Percentiles rank a stretch among this genome's conserved stretches.
These are phyloP conservation scores for Heracleum sosnowskyi DNA, from an alignment of 129 eudicot genomes.

Conservation along the genomic window DNA sequence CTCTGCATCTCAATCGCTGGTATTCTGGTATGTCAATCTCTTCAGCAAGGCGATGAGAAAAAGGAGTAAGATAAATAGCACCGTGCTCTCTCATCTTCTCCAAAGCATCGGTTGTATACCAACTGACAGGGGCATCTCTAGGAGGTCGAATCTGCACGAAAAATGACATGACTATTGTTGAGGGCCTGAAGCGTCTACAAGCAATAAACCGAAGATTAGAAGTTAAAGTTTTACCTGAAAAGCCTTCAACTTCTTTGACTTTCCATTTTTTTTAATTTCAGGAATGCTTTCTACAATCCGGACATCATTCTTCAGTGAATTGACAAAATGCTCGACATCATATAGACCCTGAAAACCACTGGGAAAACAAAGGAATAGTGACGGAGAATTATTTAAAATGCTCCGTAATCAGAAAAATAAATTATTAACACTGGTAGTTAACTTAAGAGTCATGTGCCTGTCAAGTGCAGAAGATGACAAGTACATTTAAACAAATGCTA, in stretches of 20 bases:
- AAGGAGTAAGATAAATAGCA: conserved; percentile 89
- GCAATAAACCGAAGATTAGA: not conserved
- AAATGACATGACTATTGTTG: conserved; percentile 3
- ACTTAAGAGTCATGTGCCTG: not conserved
- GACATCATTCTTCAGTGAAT: conserved; percentile 73
- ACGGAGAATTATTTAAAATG: not conserved
- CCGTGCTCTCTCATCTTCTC: conserved; percentile 90
- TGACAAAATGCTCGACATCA: conserved; percentile 84
- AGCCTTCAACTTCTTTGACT: conserved; percentile 66
- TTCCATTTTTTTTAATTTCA: conserved; percentile 71
- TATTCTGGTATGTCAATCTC: conserved; percentile 84
- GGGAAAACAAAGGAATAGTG: conserved; percentile 13
- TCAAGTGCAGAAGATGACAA: not conserved
- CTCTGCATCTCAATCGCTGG: conserved; percentile 94
- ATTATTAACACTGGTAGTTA: not conserved
- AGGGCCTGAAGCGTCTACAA: conserved; percentile 1
- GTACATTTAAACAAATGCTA: not conserved
- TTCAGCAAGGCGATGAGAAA: conserved; percentile 88
- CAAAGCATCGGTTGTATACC: conserved; percentile 78
- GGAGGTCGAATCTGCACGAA: conserved; percentile 65
- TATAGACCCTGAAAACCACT: conserved; percentile 86
- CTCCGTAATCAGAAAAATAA: not conserved
- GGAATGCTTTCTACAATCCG: conserved; percentile 79
- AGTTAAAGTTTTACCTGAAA: conserved; percentile 40
- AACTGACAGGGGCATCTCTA: conserved; percentile 83